Evolutionary conservation across 768 basidiomycete species (phyloP).

Genomic region (Leucocoprinus leucothites): DNA sequence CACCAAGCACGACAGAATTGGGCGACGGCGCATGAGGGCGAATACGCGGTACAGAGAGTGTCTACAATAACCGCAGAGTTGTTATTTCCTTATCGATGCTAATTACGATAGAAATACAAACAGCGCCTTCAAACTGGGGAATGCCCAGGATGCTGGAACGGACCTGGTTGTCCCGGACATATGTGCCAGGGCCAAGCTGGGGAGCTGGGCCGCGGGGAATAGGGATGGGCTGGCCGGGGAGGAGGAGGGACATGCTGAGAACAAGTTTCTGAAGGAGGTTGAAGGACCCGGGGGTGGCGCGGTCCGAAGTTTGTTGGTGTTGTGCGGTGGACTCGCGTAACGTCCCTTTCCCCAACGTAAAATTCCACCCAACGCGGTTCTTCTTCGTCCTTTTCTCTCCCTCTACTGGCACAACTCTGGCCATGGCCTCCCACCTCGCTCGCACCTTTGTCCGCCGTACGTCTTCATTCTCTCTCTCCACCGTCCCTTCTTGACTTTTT

Average conservation of each 20-base stretch:
- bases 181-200: slow-evolving; percentile 64
- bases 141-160: slow-evolving; percentile 72
- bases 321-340: slow-evolving; percentile 28
- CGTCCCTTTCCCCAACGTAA: slow-evolving; percentile 23
- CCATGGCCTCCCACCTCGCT: slow-evolving; percentile 63
- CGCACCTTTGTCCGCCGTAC: slow-evolving; percentile 67
- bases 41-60: slow-evolving; percentile 57
- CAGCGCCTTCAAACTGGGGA: slow-evolving; percentile 59
- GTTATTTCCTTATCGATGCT: slow-evolving; percentile 18
- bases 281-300: neutral
- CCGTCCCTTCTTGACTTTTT: neutral
- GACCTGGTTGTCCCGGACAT: slow-evolving; percentile 56
- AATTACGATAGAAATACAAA: slow-evolving; percentile 40
- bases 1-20: slow-evolving; percentile 78
- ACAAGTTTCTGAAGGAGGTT: neutral
- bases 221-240: slow-evolving; percentile 79
- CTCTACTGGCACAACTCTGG: slow-evolving; percentile 17
- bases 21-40: slow-evolving; percentile 73
- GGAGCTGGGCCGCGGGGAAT: slow-evolving; percentile 48
- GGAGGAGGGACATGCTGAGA: slow-evolving; percentile 29
- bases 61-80: slow-evolving; percentile 38
- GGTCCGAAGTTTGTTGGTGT: slow-evolving; percentile 25
- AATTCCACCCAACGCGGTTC: slow-evolving; percentile 17
- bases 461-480: slow-evolving; percentile 18
- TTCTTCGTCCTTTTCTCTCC: slow-evolving; percentile 18